Evolutionary conservation across 441 rosid species (phyloP), one percentile per base, ranked within the genome.

Genomic region (Kokia cookei): DNA sequence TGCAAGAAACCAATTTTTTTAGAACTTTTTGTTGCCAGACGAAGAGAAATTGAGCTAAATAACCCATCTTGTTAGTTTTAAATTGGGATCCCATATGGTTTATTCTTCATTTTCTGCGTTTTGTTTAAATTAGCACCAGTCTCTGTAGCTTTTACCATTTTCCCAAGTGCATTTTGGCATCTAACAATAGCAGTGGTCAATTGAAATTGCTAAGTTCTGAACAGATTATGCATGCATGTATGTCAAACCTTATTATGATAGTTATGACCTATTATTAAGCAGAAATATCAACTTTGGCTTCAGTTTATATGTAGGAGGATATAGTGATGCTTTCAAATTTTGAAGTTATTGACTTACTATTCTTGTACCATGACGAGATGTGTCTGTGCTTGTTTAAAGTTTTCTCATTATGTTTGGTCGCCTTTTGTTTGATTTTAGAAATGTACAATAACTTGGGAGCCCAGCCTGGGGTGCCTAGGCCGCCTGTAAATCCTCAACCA

Each of bases 401-500:
- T 45, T 61, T 29, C 27, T 72, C 11, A 27, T 22, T 42, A 48
- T 4, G 15, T 43, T 42, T 27, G 48, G n/a, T 32, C 1, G 2
- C 22, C 24, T 45, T 59, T 48, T 47, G 32, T 42, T 71, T 58
- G 24, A 50, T 7, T 62, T 29, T 76, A 89, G 93, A 80, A 79
- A 95, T 95, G 98, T 95, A 93, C 73, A 87, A 81, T 72, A 93
- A 87, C 76, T 77, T 85, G 51, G 93, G 90, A 78, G 60, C 85
- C 3, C 96, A 86, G 76, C 89, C 92, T 69, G 96, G 98, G 81
- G 79, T 82, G 75, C 85, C 86, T 42, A 77, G 83, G 79, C 91
- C 92, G 37, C 86, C 86, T 54, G 35, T 80, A 6, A 89, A 73
- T 79, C 83, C 91, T 68, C 98, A 91, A 82, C 89, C 95, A 72